Conservation (phyloP, 2,329 filamentous ascomycete species). For the Fusarium agapanthi region DNA sequence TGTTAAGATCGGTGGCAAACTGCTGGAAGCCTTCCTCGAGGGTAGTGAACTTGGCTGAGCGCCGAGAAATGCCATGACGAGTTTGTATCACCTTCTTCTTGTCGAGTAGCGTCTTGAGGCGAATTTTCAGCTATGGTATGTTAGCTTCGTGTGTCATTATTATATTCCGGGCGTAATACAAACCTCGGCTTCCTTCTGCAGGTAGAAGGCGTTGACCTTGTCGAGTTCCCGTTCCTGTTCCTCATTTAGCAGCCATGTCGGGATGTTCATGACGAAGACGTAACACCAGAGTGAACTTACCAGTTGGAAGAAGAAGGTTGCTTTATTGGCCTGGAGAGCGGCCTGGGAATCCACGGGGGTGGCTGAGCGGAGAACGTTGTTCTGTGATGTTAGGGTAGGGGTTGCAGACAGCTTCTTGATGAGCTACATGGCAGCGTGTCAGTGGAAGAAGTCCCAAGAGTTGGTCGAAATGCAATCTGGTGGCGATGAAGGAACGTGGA, state of each 20-base stretch:
- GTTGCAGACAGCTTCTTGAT: conserved; percentile 98
- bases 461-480: conserved; percentile 25
- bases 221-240: conserved; percentile 92
- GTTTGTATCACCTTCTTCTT: conserved; percentile 94
- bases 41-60: conserved; percentile 92
- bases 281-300: conserved; percentile 60
- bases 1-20: conserved; percentile 95
- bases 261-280: conserved; percentile 40
- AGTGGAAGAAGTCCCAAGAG: conserved; percentile 29
- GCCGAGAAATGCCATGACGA: conserved; percentile 80
- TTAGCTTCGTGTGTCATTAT: conserved; percentile 15
- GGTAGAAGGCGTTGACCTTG: conserved; percentile 97
- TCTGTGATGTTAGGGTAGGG: conserved; percentile 81
- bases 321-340: conserved; percentile 94
- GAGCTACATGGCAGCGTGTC: conserved; percentile 67
- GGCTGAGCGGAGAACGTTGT: conserved; percentile 62
- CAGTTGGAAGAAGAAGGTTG: conserved; percentile 97
- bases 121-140: conserved; percentile 79
- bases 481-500: conserved; percentile 33
- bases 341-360: conserved; percentile 78
- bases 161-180: conserved; percentile 40
- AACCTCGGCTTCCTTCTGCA: conserved; percentile 98
- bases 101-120: conserved; percentile 89
- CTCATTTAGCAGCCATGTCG: conserved; percentile 50
- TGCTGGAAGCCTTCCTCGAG: conserved; percentile 97